Base-by-base conservation (phyloP, 176 grass and related monocot species). In the Ampelocalamus luodianensis region DNA sequence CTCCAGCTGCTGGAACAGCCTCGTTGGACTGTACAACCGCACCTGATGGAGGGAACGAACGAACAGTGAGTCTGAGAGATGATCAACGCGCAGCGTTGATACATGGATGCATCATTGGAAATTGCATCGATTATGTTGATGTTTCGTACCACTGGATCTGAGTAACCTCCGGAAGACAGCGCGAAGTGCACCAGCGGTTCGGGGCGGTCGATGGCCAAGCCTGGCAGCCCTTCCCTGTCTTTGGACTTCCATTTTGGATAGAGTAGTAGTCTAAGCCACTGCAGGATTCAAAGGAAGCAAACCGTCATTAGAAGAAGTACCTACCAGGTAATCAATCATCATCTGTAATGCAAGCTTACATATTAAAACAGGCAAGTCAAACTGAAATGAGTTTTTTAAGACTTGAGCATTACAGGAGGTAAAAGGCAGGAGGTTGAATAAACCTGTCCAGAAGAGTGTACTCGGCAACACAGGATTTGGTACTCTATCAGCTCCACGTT, bases 111-210 rank as follows among this genome's bases (percentile, higher is more conserved):
- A 3, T 7, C 9, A 14, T 1, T 56, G 54, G 20, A 23, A 24
- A 23, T 4, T 24, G 40, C 40, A 42, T 29, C 29, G 40, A 42
- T 42, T 9, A 8, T 42, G 40, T 8, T 42, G 40, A 42, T 7
- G 38, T 55, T 71, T 44, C 82, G 71, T 91, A 97, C 96, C 76
- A 87, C 86, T 62, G 96, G 96, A 62, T 99, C 93, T 0, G 96
- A 99, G 80, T 92, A 64, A 81, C 70, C 91, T 32, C 96, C 96
- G 70, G 91, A 94, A 54, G 91, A 96, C 60, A 99, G 86, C 8
- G 93, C 91, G 75, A 99, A 99, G 86, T 93, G 91, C 43, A 99
- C 73, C 74, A 94, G 93, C 23, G 96, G 93, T 74, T 96, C 93
- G 4, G 90, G n/a, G n/a, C n/a, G n/a, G n/a, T n/a, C n/a, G n/a